A percentile compares a stretch with the other conserved stretches of the same genome.
Evolutionary conservation across 495 filamentous ascomycete genomes (phyloP).

Genomic region (Penicillium mononematosum): DNA sequence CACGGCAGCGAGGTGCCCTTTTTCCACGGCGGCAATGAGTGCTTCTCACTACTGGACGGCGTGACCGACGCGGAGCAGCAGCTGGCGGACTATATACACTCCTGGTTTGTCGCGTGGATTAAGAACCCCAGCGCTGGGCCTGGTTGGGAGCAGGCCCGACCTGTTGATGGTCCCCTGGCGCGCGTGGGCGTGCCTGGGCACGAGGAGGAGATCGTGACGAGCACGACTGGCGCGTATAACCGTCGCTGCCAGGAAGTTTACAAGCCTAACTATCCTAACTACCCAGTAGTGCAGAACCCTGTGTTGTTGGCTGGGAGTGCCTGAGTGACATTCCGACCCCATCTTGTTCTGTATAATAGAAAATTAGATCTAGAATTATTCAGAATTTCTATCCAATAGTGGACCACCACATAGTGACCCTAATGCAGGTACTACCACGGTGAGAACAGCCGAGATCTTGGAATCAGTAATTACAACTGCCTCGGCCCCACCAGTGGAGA

Average conservation of each 20-base stretch:
- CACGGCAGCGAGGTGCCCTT: conserved; percentile 31
- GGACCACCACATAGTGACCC: too few relatives aligned
- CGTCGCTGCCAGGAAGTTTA: conserved; percentile 24
- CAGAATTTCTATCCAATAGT: too few relatives aligned
- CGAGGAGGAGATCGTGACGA: conserved; percentile 21
- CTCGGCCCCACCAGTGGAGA: too few relatives aligned
- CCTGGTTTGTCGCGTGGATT: conserved; percentile 30
- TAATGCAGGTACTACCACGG: too few relatives aligned
- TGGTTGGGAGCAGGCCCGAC: conserved; percentile 23
- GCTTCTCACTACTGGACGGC: conserved; percentile 19
- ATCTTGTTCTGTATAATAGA: background rate
- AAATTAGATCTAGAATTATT: background rate
- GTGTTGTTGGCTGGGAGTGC: background rate
- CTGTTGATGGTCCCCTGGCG: conserved; percentile 24
- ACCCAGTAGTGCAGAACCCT: conserved; percentile 26
- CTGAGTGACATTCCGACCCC: background rate
- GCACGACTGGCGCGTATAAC: conserved; percentile 25
- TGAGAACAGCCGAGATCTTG: too few relatives aligned
- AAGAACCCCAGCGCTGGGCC: conserved; percentile 26
- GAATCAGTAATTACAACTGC: too few relatives aligned
- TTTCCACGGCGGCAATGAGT: conserved; percentile 33
- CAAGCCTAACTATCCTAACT: conserved; percentile 23
- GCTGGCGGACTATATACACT: conserved; percentile 28
- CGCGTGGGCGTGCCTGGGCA: conserved; percentile 24
- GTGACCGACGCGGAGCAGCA: conserved; percentile 24